A percentile compares a stretch with the other conserved stretches of the same genome.
Evolutionary conservation across 257 asterid species (phyloP).

Genomic region (Solanum chilense): DNA sequence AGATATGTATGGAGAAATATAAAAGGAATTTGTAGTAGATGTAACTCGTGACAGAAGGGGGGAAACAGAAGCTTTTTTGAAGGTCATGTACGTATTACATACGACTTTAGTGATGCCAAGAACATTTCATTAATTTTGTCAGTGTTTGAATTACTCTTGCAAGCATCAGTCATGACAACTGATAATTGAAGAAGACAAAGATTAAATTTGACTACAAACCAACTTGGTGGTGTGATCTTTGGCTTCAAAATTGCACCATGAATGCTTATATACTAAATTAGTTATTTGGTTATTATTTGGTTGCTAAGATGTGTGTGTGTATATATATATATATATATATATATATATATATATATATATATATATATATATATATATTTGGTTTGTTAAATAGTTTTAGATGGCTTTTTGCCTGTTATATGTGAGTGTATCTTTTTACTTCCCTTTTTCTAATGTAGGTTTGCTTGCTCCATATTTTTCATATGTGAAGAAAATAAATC

Average conservation of each 20-base stretch:
- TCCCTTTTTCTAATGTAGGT: slow-evolving; percentile 24
- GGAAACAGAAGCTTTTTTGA: neutral
- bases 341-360: no score
- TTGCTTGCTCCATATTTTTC: slow-evolving; percentile 34
- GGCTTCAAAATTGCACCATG: slow-evolving; percentile 26
- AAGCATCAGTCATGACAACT: neutral
- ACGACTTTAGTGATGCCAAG: neutral
- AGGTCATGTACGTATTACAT: neutral
- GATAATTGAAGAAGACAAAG: neutral
- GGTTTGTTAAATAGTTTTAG: no score
- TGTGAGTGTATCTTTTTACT: neutral
- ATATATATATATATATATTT: no score
- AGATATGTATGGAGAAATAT: neutral
- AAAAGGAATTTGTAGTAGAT: neutral
- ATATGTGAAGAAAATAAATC: slow-evolving; percentile 33
- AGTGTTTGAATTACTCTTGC: neutral
- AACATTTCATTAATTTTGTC: neutral
- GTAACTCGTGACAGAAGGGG: neutral
- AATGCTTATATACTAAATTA: slow-evolving; percentile 11
- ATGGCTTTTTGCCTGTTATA: no score
- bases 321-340: no score
- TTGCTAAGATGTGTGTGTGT: neutral
- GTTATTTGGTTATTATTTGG: slow-evolving; percentile 12
- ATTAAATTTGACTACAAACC: neutral
- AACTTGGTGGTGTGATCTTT: slow-evolving; percentile 28